Evolutionary conservation across 176 grass and related monocot species (phyloP), one percentile per base, ranked within the genome.

Genomic region (Oryza glaberrima): DNA sequence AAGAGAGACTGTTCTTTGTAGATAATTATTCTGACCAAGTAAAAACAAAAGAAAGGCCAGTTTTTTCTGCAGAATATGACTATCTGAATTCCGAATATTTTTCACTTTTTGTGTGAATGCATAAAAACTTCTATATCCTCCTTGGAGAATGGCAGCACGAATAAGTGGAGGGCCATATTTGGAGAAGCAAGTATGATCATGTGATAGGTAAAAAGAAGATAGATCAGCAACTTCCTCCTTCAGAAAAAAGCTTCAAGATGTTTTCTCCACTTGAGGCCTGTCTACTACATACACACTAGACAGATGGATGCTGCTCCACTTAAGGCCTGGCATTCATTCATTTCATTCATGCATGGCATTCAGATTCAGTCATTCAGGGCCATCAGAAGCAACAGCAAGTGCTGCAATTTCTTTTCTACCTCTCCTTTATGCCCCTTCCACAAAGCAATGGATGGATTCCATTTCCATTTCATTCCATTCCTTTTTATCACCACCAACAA

Each of bases 401-500:
- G 78, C 47, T 74, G 40, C 61, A 75, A 52, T 78, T 69, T 79
- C 76, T 60, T 73, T 83, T 74, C 69, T 72, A 38, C 72, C 65
- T 71, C 65, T 82, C 28, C 75, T 82, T 90, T 77, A 87, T 61
- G 75, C 67, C 66, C 73, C 65, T 77, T 65, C 44, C 67, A 86
- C 67, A 90, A 81, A 85, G 78, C 73, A 82, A 58, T 51, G 67
- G 66, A 77, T 86, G 77, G 88, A 90, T 66, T 66, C 54, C 34
- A 90, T 54, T 44, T 32, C 34, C 52, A 65, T 22, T 52, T 6
- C 49, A 52, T 52, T 52, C 49, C 49, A 52, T 74, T 61, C 44
- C 22, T 67, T 67, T 73, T 41, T 52, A 36, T 66, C 46, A 77
- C 12, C 63, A 61, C 8, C 70, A 61, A 11, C 75, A 45, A 73